Percentiles rank a stretch among this genome's conserved stretches.
phyloP scores from a whole-genome alignment of 225 moss, liverwort and hornwort species.

The Physcomitrellopsis africana region DNA sequence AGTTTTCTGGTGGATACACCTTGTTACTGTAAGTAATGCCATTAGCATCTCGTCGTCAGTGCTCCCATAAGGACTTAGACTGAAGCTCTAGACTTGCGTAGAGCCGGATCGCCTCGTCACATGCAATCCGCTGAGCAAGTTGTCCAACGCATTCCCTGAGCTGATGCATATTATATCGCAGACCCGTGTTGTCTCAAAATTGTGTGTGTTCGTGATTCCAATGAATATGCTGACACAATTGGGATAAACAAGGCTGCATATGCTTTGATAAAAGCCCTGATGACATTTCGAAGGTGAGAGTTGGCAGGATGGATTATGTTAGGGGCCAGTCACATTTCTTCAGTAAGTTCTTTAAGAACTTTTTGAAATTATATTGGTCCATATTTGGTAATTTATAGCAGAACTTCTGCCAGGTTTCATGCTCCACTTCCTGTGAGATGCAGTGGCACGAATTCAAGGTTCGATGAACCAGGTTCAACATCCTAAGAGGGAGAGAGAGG shows the following conservation, averaged over 20 bases:
- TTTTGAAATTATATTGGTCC: too few relatives aligned
- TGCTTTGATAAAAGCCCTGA: background rate
- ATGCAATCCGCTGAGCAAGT: conserved; percentile 22
- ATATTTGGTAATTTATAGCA: too few relatives aligned
- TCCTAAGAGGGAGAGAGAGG: conserved; percentile 11
- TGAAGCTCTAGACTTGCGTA: background rate
- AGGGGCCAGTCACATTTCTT: background rate
- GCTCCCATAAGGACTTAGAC: background rate
- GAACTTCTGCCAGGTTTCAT: background rate
- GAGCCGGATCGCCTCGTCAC: background rate
- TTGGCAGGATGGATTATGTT: background rate
- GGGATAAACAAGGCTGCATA: background rate
- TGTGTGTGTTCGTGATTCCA: conserved; percentile 36
- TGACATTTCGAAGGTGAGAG: background rate
- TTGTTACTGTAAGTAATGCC: background rate
- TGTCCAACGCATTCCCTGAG: background rate
- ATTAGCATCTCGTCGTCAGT: background rate
- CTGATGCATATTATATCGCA: conserved; percentile 22
- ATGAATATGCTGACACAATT: background rate
- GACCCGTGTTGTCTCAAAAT: conserved; percentile 44
- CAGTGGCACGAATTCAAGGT: background rate
- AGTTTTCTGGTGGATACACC: background rate
- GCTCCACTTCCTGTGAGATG: background rate
- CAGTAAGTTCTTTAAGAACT: background rate
- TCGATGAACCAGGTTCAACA: conserved; percentile 24